These are phyloP conservation scores for Babjeviella inositovora DNA, from an alignment of 805 yeast species.

Conservation along the genomic window DNA sequence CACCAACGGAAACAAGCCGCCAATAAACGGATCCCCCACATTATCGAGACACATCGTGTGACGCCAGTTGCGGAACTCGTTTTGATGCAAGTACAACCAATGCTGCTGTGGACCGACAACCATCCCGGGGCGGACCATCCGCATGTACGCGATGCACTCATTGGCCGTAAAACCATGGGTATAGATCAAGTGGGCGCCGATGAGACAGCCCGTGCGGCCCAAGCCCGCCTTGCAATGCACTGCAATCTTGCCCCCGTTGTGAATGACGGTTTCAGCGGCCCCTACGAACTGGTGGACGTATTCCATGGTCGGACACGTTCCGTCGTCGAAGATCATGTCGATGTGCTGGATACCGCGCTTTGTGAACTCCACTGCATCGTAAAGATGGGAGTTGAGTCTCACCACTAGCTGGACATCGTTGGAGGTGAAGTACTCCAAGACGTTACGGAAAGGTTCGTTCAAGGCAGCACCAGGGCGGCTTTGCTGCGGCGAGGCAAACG, in stretches of 20 bases:
- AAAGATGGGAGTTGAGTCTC: conserved; percentile 80
- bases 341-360: conserved; percentile 74
- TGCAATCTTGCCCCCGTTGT: conserved; percentile 83
- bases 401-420: conserved; percentile 80
- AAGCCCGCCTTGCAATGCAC: conserved; percentile 99
- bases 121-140: conserved; percentile 97
- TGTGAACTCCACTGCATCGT: conserved; percentile 74
- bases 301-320: conserved; percentile 93
- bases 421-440: conserved; percentile 56
- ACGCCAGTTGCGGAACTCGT: conserved; percentile 93
- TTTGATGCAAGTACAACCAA: conserved; percentile 93
- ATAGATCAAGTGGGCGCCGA: conserved; percentile 92
- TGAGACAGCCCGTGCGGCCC: conserved; percentile 95
- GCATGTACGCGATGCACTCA: conserved; percentile 92
- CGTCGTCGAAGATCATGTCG: conserved; percentile 96
- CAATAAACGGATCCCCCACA: conserved; percentile 47
- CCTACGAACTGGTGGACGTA: conserved; percentile 88
- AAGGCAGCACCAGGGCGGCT: conserved; percentile 29
- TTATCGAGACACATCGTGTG: conserved; percentile 74
- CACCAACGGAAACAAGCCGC: conserved; percentile 49
- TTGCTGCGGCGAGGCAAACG: conserved; percentile 94
- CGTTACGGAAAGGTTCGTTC: conserved; percentile 70
- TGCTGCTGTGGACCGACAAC: conserved; percentile 99
- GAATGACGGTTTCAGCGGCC: conserved; percentile 81
- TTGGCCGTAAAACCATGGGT: conserved; percentile 95